These are phyloP conservation scores for Lasiosphaeria miniovina DNA, from an alignment of 495 filamentous ascomycete genomes.

Conservation along the genomic window DNA sequence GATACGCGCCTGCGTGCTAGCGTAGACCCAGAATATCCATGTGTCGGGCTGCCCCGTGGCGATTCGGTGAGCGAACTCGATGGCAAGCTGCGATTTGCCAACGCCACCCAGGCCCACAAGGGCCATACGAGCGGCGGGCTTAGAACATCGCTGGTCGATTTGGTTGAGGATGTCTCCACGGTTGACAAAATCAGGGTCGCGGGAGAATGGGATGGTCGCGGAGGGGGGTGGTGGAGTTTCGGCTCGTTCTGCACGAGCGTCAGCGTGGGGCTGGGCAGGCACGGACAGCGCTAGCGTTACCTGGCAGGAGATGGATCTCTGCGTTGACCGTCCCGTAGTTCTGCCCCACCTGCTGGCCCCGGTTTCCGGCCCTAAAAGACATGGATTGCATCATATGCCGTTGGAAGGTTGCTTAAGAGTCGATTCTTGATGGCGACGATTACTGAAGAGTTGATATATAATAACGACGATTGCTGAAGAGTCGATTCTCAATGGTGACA, in stretches of 20 bases:
- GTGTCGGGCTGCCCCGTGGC: slow-evolving; percentile 10
- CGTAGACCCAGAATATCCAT: neutral
- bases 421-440: too few relatives aligned
- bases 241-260: slow-evolving; percentile 22
- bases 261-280: slow-evolving; percentile 17
- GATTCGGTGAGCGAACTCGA: slow-evolving; percentile 8
- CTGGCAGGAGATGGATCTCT: slow-evolving; percentile 25
- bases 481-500: too few relatives aligned
- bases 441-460: too few relatives aligned
- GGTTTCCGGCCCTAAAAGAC: too few relatives aligned
- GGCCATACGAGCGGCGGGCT: slow-evolving; percentile 17
- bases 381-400: too few relatives aligned
- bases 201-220: slow-evolving; percentile 33
- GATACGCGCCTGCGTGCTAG: too few relatives aligned
- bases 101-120: slow-evolving; percentile 26
- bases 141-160: slow-evolving; percentile 27
- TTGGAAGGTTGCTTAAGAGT: too few relatives aligned
- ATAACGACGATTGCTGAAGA: too few relatives aligned
- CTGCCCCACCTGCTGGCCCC: slow-evolving; percentile 32
- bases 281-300: neutral
- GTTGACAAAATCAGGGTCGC: slow-evolving; percentile 19
- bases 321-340: slow-evolving; percentile 31
- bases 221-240: slow-evolving; percentile 26
- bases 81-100: slow-evolving; percentile 23
- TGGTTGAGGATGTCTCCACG: slow-evolving; percentile 28